Conservation (phyloP, 2,329 filamentous ascomycete genomes). For the Westerdykella aurantiaca region DNA sequence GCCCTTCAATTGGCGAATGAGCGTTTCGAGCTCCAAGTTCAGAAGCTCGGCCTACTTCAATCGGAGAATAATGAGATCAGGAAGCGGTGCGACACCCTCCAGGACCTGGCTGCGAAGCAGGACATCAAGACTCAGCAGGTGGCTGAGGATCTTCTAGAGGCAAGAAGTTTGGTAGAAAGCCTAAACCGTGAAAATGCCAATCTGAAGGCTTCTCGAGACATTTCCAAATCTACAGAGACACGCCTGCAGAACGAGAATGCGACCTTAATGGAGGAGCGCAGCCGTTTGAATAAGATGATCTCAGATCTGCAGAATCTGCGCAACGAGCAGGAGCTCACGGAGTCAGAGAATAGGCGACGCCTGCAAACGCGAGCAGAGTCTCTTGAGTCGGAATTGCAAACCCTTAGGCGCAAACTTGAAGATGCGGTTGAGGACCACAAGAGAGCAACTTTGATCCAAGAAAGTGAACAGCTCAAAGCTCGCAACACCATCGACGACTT, state of each 20-base stretch:
- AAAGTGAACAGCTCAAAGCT: conserved; percentile 81
- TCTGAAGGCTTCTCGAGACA: conserved; percentile 86
- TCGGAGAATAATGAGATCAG: conserved; percentile 81
- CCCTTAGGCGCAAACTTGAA: conserved; percentile 74
- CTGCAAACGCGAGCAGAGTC: conserved; percentile 71
- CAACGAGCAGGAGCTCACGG: conserved; percentile 83
- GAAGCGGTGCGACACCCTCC: conserved; percentile 69
- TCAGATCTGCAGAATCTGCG: conserved; percentile 80
- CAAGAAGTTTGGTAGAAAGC: conserved; percentile 73
- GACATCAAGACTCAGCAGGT: conserved; percentile 87
- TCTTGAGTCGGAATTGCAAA: conserved; percentile 71
- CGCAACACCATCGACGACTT: conserved; percentile 93
- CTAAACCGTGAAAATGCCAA: conserved; percentile 88
- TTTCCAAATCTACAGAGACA: conserved; percentile 91
- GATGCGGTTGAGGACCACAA: conserved; percentile 80
- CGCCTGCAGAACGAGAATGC: conserved; percentile 86
- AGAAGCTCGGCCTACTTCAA: conserved; percentile 78
- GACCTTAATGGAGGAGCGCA: conserved; percentile 73
- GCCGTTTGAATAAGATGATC: conserved; percentile 74
- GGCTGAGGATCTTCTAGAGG: conserved; percentile 86
- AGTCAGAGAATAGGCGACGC: conserved; percentile 74
- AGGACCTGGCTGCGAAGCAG: conserved; percentile 80
- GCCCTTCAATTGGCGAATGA: conserved; percentile 77
- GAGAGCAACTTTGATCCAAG: conserved; percentile 75
- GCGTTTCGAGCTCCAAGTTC: conserved; percentile 82